These are phyloP conservation scores for Pseudofabraea citricarpa DNA, from an alignment of 2,329 filamentous ascomycete species.

Conservation along the genomic window DNA sequence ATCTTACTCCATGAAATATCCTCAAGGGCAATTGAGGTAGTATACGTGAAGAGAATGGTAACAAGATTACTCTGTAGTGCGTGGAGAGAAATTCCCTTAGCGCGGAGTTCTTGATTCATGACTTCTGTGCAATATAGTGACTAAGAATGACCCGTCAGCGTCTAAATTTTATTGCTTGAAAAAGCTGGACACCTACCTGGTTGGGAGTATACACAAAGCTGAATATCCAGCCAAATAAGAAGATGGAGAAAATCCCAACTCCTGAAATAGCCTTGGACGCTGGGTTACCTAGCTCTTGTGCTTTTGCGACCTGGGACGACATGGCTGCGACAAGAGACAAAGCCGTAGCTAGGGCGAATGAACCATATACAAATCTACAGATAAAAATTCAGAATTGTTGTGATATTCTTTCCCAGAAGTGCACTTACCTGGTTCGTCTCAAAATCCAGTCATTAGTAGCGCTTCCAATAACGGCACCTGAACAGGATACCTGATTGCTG, in stretches of 20 bases:
- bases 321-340: slow-evolving; percentile 9
- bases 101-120: slow-evolving; percentile 37
- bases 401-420: no score
- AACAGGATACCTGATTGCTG: slow-evolving; percentile 9
- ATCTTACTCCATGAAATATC: slow-evolving; percentile 11
- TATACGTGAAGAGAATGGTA: slow-evolving; percentile 12
- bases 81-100: slow-evolving; percentile 43
- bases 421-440: slow-evolving; percentile 3
- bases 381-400: no score
- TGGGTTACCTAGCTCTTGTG: not conserved
- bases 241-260: slow-evolving; percentile 10
- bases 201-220: slow-evolving; percentile 14
- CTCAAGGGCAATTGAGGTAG: slow-evolving; percentile 10
- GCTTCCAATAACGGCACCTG: slow-evolving; percentile 9
- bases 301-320: slow-evolving; percentile 8
- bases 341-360: slow-evolving; percentile 7
- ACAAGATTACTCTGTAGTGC: slow-evolving; percentile 41
- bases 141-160: not conserved
- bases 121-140: slow-evolving; percentile 41
- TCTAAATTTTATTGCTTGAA: no score
- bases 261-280: slow-evolving; percentile 10
- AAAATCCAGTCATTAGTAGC: slow-evolving; percentile 13
- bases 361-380: slow-evolving; percentile 11
- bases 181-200: slow-evolving; percentile 4
- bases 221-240: slow-evolving; percentile 13